Evolutionary conservation across 140 eudicot genomes (phyloP).

Genomic region (Cichorium intybus): DNA sequence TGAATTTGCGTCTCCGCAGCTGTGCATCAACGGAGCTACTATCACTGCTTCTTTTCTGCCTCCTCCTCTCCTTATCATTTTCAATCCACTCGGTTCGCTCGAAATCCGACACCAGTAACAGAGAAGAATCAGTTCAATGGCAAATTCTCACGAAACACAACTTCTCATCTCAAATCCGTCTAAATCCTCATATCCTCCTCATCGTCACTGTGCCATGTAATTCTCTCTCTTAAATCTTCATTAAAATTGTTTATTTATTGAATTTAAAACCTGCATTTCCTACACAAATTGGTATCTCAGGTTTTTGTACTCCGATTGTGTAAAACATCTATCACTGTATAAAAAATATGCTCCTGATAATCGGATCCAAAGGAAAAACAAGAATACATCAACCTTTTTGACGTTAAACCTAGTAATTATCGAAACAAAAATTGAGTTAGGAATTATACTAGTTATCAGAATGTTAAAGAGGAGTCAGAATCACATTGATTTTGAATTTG

Average conservation of each 20-base stretch:
- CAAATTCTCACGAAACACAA: slow-evolving; percentile 64
- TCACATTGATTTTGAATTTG: slow-evolving; percentile 20
- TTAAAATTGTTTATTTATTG: neutral
- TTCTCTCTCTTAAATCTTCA: neutral
- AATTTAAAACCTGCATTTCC: slow-evolving; percentile 12
- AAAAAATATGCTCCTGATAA: neutral
- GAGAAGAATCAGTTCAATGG: slow-evolving; percentile 45
- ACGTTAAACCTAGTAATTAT: slow-evolving; percentile 2
- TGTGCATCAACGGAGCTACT: slow-evolving; percentile 16
- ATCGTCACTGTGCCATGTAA: slow-evolving; percentile 88
- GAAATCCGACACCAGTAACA: slow-evolving; percentile 10
- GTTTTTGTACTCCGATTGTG: neutral
- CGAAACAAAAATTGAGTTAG: neutral
- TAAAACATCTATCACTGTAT: neutral
- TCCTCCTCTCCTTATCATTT: slow-evolving; percentile 19
- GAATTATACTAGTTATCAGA: neutral
- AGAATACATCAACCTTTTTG: neutral
- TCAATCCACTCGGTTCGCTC: slow-evolving; percentile 30
- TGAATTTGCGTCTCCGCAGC: slow-evolving; percentile 21
- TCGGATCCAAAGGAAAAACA: slow-evolving; percentile 1
- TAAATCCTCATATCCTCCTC: slow-evolving; percentile 64
- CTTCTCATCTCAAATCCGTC: slow-evolving; percentile 75
- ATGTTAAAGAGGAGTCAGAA: neutral
- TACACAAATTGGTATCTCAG: neutral
- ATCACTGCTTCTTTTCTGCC: slow-evolving; percentile 7